phyloP scores from a whole-genome alignment of 1,139 yeast genomes.

The Torulaspora globosa region DNA sequence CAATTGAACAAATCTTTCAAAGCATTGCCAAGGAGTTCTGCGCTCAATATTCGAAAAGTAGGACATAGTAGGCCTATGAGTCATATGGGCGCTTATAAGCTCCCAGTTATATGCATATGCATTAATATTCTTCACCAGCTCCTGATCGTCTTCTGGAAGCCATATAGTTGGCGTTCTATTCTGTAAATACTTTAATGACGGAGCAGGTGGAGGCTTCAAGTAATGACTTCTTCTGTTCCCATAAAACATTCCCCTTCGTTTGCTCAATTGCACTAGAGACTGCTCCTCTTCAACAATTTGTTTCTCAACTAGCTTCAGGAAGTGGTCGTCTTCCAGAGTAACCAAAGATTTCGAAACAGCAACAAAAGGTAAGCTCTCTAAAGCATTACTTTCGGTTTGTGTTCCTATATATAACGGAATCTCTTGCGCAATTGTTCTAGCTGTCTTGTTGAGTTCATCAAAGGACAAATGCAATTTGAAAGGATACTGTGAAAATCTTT shows the following conservation, averaged over 20 bases:
- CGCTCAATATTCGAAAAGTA: constrained; percentile 87
- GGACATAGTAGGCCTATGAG: constrained; percentile 58
- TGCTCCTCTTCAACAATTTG: constrained; percentile 44
- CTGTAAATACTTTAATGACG: constrained; percentile 71
- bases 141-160: constrained; percentile 90
- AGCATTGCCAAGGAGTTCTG: constrained; percentile 98
- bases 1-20: constrained; percentile 90
- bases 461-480: constrained; percentile 55
- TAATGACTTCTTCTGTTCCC: constrained; percentile 54
- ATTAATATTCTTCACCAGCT: constrained; percentile 72
- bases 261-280: constrained; percentile 34
- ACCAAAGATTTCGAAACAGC: constrained; percentile 61
- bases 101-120: constrained; percentile 94
- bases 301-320: constrained; percentile 57
- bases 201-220: constrained; percentile 84
- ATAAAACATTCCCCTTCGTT: constrained; percentile 37
- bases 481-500: constrained; percentile 37
- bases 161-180: constrained; percentile 88
- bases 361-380: constrained; percentile 37
- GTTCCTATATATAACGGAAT: constrained; percentile 53
- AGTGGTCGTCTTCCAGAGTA: constrained; percentile 59
- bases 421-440: constrained; percentile 51
- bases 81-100: constrained; percentile 75
- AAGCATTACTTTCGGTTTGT: constrained; percentile 27
- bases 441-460: constrained; percentile 51